Evolutionary conservation across 768 basidiomycete genomes (phyloP), one percentile per base, ranked within the genome.

Genomic region (Boletus coccyginus): DNA sequence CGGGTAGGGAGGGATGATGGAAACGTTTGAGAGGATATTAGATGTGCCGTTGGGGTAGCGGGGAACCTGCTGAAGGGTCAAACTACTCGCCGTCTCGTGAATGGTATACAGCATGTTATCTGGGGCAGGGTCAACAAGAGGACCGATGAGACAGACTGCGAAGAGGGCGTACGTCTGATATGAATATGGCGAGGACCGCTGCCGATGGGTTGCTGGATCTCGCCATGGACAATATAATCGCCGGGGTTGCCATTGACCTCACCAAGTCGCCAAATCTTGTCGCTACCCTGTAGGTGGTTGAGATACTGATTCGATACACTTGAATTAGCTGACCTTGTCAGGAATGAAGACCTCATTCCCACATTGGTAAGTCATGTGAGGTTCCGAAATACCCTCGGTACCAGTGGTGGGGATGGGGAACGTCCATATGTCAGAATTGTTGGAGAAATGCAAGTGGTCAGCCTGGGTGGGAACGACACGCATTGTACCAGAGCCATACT

Each of bases 181-280:
- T 68, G 72, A 19, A 75, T 76, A 64, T 80, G 79, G 14, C 87
- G 76, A 3, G 88, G 88, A 2, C 87, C 87, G 52, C 84, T 84
- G 21, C 84, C 86, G 19, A 66, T 61, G 3, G 84, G 82, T 50
- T 84, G 83, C 42, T 77, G 74, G 45, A 90, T 87, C 38, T 77
- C 74, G 2, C 87, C 86, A 47, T 83, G 81, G 45, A 89, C 79
- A 39, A 64, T 70, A 70, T 77, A 88, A 3, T 73, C 65, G 0
- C 80, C 79, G 0, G 79, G 67, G 8, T 68, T 58, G 0, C 73
- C 72, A 48, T 78, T 68, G 3, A 56, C 56, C 45, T 77, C 70
- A 40, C 74, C 76, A 3, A 89, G 73, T 39, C 88, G 75, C 86
- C 87, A 90, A 52, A 89, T 81, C 55, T 77, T 85, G 70, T 90